Evolutionary conservation across 1,139 yeast genomes (phyloP).

Genomic region (Hyphopichia burtonii): DNA sequence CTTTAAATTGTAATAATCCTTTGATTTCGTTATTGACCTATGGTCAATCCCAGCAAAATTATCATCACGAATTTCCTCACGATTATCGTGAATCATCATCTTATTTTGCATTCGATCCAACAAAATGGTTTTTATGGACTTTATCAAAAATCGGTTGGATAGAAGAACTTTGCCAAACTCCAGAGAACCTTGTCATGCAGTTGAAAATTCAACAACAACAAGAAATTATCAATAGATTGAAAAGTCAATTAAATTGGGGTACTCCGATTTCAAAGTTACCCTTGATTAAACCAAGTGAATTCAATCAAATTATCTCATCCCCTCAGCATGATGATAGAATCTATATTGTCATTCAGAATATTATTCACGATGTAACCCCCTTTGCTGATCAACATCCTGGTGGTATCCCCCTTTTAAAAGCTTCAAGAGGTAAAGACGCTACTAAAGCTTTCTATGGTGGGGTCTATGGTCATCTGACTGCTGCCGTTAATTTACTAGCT

Average conservation of each 20-base stretch:
- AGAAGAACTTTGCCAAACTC: constrained; percentile 38
- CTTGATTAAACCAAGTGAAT: constrained; percentile 48
- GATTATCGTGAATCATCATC: constrained; percentile 56
- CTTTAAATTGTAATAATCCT: constrained; percentile 49
- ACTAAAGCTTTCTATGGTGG: constrained; percentile 74
- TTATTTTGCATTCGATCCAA: constrained; percentile 60
- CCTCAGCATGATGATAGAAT: constrained; percentile 38
- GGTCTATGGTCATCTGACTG: constrained; percentile 71
- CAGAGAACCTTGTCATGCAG: constrained; percentile 52
- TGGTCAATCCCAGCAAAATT: constrained; percentile 66
- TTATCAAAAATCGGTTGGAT: constrained; percentile 41
- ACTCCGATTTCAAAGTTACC: constrained; percentile 71
- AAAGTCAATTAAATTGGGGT: constrained; percentile 73
- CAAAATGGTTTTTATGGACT: constrained; percentile 56
- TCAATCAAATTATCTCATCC: constrained; percentile 38
- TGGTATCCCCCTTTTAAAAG: constrained; percentile 57
- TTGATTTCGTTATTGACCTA: constrained; percentile 54
- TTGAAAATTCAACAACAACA: constrained; percentile 66
- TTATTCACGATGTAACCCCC: constrained; percentile 73
- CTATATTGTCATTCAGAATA: constrained; percentile 49
- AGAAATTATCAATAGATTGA: constrained; percentile 53
- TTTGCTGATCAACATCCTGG: constrained; percentile 76
- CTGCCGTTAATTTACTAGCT: constrained; percentile 68
- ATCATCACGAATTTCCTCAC: constrained; percentile 73
- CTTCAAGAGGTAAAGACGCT: constrained; percentile 72